Evolutionary conservation across 108 stramenopile genomes (phyloP).

Genomic region (Cyclotella atomus): DNA sequence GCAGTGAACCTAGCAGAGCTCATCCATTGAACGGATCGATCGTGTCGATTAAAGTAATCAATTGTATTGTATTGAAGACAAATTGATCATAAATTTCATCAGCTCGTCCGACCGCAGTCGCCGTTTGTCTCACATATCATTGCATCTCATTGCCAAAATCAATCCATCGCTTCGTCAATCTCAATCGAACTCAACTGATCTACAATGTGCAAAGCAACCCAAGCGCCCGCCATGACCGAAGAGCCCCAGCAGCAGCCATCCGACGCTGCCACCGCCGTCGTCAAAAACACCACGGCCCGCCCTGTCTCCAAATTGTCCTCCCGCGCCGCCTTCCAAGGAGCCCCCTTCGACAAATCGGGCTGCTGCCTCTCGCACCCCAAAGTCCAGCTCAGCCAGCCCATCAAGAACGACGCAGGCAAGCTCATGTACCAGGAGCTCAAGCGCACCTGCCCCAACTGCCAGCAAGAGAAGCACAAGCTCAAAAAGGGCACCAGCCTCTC

Average conservation of each 20-base stretch:
- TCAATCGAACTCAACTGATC: too few relatives aligned
- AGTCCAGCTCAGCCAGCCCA: conserved; percentile 26
- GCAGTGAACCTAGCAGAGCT: too few relatives aligned
- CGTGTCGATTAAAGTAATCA: too few relatives aligned
- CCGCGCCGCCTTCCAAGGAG: conserved; percentile 33
- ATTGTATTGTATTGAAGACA: too few relatives aligned
- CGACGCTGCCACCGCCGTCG: neutral
- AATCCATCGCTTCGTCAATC: too few relatives aligned
- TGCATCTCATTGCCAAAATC: too few relatives aligned
- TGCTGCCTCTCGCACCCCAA: conserved; percentile 30
- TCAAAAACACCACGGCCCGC: neutral
- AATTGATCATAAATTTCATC: too few relatives aligned
- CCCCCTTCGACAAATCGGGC: conserved; percentile 32
- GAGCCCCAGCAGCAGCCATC: neutral
- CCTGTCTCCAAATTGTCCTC: neutral
- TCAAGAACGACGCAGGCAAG: conserved; percentile 28
- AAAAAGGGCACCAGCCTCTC: conserved; percentile 24
- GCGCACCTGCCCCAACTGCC: conserved; percentile 27
- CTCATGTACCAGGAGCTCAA: conserved; percentile 35
- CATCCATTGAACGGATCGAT: too few relatives aligned
- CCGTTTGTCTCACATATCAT: too few relatives aligned
- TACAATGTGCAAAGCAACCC: conserved; percentile 20
- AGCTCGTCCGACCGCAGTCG: too few relatives aligned
- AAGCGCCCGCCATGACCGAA: conserved; percentile 1
- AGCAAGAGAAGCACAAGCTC: conserved; percentile 24